Percentiles rank a stretch among this genome's conserved stretches.
phyloP scores from a whole-genome alignment of 1,284 basidiomycete genomes.

The Phlebopus sp. region DNA sequence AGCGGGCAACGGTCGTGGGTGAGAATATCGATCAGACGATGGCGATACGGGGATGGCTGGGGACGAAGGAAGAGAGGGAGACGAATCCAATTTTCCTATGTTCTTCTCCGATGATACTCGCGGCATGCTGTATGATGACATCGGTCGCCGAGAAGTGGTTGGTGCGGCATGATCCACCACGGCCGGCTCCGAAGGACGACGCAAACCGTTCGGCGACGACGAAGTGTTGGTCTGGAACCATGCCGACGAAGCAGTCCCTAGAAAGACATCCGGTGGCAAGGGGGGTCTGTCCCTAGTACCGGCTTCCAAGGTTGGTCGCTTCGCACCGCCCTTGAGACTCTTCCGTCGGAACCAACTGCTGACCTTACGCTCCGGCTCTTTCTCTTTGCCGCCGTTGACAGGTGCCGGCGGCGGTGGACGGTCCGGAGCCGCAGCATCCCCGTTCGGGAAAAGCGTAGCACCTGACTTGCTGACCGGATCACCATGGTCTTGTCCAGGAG shows the following conservation, averaged over 20 bases:
- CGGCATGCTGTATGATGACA: slow-evolving; percentile 11
- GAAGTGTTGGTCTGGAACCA: slow-evolving; percentile 25
- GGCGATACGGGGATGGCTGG: slow-evolving; percentile 15
- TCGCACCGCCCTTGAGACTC: slow-evolving; percentile 32
- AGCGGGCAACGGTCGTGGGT: slow-evolving; percentile 19
- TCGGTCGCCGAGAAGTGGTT: slow-evolving; percentile 15
- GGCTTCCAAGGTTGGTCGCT: slow-evolving; percentile 24
- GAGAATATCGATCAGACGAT: slow-evolving; percentile 13
- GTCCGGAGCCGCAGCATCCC: slow-evolving; percentile 11
- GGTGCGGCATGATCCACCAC: slow-evolving; percentile 10
- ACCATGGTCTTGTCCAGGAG: slow-evolving; percentile 14
- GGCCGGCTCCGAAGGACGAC: slow-evolving; percentile 23
- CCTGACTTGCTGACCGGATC: slow-evolving; percentile 8
- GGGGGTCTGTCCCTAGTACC: slow-evolving; percentile 13
- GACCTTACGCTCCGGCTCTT: slow-evolving; percentile 41
- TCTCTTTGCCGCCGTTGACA: slow-evolving; percentile 38
- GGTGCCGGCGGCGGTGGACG: slow-evolving; percentile 2
- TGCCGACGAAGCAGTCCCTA: slow-evolving; percentile 19
- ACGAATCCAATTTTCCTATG: slow-evolving; percentile 22
- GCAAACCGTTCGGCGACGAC: slow-evolving; percentile 25
- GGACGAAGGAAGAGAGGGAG: slow-evolving; percentile 28
- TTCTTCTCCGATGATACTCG: slow-evolving; percentile 11
- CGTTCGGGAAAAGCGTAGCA: slow-evolving; percentile 17
- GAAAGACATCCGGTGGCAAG: slow-evolving; percentile 12
- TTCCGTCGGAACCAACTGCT: slow-evolving; percentile 59